A percentile compares a stretch with the other conserved stretches of the same genome.
Evolutionary conservation across 2,329 filamentous ascomycete species (phyloP).

Genomic region (Nemania abortiva): DNA sequence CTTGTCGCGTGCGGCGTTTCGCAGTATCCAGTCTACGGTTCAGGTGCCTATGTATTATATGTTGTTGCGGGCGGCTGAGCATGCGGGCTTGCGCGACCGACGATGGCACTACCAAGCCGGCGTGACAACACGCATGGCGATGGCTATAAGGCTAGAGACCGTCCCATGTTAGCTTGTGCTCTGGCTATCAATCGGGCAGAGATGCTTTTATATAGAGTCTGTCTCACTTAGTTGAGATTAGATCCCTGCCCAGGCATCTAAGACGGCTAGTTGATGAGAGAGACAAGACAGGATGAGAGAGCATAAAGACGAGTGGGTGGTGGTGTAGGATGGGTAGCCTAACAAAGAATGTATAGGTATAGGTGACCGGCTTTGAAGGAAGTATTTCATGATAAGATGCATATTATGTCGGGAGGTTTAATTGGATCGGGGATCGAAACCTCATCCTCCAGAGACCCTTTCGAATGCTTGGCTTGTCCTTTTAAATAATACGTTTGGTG

Average conservation of each 20-base stretch:
- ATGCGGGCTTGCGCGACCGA: constrained; percentile 1
- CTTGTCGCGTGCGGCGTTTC: not conserved
- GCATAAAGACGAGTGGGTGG: constrained; percentile 1
- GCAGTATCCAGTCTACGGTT: not conserved
- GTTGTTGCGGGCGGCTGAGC: constrained; percentile 3
- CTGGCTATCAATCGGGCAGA: not conserved
- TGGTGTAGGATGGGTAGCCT: not conserved
- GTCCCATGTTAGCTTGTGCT: constrained; percentile 5
- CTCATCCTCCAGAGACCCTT: too few relatives aligned
- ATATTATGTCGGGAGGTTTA: too few relatives aligned
- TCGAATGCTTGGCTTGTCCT: not conserved
- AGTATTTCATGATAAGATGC: too few relatives aligned
- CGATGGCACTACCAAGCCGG: constrained; percentile 1
- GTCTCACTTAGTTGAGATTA: not conserved
- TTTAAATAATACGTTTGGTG: too few relatives aligned
- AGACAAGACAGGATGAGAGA: constrained; percentile 2
- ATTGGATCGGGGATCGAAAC: too few relatives aligned
- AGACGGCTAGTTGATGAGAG: not conserved
- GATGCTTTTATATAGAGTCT: not conserved
- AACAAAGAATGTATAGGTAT: not conserved
- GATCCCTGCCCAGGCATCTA: not conserved
- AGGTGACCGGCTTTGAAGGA: not conserved
- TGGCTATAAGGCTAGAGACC: not conserved
- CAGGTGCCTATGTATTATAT: not conserved
- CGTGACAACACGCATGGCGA: constrained; percentile 4